Conservation (phyloP, 83 land plant species). For the Thuja plicata region DNA sequence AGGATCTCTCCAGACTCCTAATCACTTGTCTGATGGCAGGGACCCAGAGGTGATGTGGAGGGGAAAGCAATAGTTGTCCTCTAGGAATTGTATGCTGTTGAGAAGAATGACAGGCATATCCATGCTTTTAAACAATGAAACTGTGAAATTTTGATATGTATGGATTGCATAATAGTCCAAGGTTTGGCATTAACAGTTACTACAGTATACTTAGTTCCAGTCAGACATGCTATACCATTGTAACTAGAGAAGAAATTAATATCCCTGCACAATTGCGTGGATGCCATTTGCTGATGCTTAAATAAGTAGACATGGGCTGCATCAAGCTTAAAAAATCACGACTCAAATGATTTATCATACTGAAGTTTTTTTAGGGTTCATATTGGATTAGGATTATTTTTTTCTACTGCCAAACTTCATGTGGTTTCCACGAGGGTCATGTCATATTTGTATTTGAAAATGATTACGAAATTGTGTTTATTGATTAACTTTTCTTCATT, state of each 20-base stretch:
- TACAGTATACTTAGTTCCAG: not conserved
- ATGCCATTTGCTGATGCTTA: not conserved
- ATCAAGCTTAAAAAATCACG: not conserved
- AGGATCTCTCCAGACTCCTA: not conserved
- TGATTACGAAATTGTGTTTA: not conserved
- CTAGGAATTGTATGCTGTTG: not conserved
- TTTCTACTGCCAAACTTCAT: not conserved
- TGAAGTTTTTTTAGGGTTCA: not conserved
- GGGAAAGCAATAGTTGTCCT: not conserved
- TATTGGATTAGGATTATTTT: not conserved
- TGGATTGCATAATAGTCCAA: not conserved
- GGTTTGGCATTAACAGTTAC: not conserved
- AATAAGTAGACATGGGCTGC: conserved; percentile 5
- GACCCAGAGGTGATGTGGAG: conserved; percentile 9
- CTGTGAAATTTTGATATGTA: conserved; percentile 4
- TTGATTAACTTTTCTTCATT: not conserved
- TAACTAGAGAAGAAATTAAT: not conserved
- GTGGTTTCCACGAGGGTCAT: not conserved
- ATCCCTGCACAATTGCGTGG: not conserved
- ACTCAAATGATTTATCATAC: not conserved
- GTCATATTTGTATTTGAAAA: not conserved
- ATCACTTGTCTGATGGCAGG: conserved; percentile 2
- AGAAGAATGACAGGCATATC: not conserved
- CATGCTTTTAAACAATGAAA: not conserved
- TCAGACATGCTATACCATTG: not conserved